These are phyloP conservation scores for Aspergillus diversus DNA, from an alignment of 495 filamentous ascomycete species.

Conservation along the genomic window DNA sequence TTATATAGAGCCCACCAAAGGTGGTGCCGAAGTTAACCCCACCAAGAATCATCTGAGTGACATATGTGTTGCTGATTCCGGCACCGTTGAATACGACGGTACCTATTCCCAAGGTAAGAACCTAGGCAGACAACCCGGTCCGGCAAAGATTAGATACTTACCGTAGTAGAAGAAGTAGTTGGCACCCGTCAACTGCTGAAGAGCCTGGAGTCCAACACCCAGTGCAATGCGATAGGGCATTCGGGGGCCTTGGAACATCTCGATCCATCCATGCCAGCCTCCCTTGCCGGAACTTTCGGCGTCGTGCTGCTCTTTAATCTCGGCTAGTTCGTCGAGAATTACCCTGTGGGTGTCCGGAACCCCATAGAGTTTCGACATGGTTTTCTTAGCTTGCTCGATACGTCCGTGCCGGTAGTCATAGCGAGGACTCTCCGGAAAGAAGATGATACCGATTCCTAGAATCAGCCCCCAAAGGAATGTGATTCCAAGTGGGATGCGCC, in stretches of 20 bases:
- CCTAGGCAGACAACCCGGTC: background rate
- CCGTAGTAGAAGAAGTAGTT: constrained; percentile 77
- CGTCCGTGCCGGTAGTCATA: constrained; percentile 66
- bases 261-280: constrained; percentile 29
- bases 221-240: constrained; percentile 71
- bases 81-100: constrained; percentile 70
- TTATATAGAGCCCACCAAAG: constrained; percentile 68
- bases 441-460: constrained; percentile 66
- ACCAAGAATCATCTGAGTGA: constrained; percentile 74
- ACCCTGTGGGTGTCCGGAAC: constrained; percentile 61
- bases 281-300: constrained; percentile 44
- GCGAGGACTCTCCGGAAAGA: constrained; percentile 72
- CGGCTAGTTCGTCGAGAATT: constrained; percentile 60
- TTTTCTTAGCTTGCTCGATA: constrained; percentile 57
- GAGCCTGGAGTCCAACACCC: constrained; percentile 65
- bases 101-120: constrained; percentile 26
- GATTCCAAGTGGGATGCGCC: constrained; percentile 81
- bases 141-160: background rate
- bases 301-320: constrained; percentile 58
- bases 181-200: constrained; percentile 48
- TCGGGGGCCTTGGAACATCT: constrained; percentile 65
- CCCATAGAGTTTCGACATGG: constrained; percentile 63
- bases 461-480: constrained; percentile 73
- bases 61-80: constrained; percentile 66
- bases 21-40: constrained; percentile 74